Percentiles rank a stretch among this genome's conserved stretches.
Evolutionary conservation across 2,329 filamentous ascomycete genomes (phyloP).

Genomic region (Aspergillus novoparasiticus): DNA sequence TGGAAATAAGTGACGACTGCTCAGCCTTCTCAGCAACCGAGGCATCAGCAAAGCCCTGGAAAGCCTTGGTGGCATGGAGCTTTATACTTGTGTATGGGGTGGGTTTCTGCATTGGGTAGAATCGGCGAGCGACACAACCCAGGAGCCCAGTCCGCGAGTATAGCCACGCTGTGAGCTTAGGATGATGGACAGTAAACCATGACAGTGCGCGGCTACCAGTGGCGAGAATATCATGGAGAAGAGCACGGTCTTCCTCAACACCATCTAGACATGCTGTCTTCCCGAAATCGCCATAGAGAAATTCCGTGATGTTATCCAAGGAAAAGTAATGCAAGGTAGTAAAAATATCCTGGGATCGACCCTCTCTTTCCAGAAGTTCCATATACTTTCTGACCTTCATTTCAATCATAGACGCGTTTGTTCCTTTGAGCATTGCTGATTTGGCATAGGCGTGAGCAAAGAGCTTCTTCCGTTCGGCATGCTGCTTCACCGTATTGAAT

Average conservation of each 20-base stretch:
- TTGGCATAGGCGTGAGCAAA: constrained; percentile 58
- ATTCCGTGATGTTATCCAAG: constrained; percentile 56
- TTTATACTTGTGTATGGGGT: constrained; percentile 56
- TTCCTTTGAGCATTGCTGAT: constrained; percentile 42
- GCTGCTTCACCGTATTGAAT: constrained; percentile 47
- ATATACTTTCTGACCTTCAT: constrained; percentile 46
- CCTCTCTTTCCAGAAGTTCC: constrained; percentile 41
- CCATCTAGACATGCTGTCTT: constrained; percentile 49
- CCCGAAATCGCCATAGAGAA: constrained; percentile 53
- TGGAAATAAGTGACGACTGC: constrained; percentile 8
- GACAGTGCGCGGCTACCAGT: constrained; percentile 48
- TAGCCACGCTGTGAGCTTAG: constrained; percentile 51
- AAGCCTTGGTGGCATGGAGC: constrained; percentile 32
- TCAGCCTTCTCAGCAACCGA: not conserved
- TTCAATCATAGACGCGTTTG: constrained; percentile 39
- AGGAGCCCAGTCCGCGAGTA: constrained; percentile 45
- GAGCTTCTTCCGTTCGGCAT: constrained; percentile 56
- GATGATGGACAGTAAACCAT: constrained; percentile 55
- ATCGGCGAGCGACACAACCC: constrained; percentile 33
- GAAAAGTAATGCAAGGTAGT: constrained; percentile 55
- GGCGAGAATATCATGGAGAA: constrained; percentile 54
- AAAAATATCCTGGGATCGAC: constrained; percentile 48
- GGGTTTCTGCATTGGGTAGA: constrained; percentile 55
- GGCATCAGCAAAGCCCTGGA: not conserved
- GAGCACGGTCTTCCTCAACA: constrained; percentile 36